Percentiles rank a stretch among this genome's conserved stretches.
Conservation (phyloP, 208 protist genomes). For the Crithidia expoeki region DNA sequence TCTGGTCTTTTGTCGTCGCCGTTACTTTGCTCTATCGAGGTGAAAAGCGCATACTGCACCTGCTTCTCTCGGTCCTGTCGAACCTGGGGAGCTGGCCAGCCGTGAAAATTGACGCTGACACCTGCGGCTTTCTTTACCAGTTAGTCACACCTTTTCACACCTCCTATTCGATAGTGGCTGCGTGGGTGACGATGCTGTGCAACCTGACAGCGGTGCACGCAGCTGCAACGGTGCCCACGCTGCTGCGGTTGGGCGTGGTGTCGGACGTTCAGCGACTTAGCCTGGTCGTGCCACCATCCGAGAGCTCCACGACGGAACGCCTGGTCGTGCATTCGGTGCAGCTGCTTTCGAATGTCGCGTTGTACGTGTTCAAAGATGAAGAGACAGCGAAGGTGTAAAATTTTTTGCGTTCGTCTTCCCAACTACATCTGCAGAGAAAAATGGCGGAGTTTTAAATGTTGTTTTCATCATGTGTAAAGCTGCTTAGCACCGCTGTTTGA, state of each 20-base stretch:
- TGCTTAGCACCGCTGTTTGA: no score
- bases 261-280: slow-evolving; percentile 48
- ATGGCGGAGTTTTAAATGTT: no score
- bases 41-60: slow-evolving; percentile 32
- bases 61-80: slow-evolving; percentile 30
- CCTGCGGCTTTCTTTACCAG: slow-evolving; percentile 19
- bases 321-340: slow-evolving; percentile 41
- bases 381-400: neutral
- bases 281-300: slow-evolving; percentile 18
- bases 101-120: slow-evolving; percentile 4
- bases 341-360: slow-evolving; percentile 40
- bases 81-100: slow-evolving; percentile 23
- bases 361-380: slow-evolving; percentile 4
- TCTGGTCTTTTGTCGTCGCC: slow-evolving; percentile 20
- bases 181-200: slow-evolving; percentile 48
- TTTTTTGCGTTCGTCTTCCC: no score
- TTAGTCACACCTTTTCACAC: slow-evolving; percentile 34
- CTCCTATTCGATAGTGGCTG: slow-evolving; percentile 37
- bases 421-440: no score
- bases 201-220: slow-evolving; percentile 47
- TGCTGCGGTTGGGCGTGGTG: slow-evolving; percentile 45
- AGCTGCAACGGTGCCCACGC: slow-evolving; percentile 17
- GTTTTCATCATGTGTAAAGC: no score
- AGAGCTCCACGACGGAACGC: slow-evolving; percentile 35
- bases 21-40: slow-evolving; percentile 30